A percentile compares a stretch with the other conserved stretches of the same genome.
Evolutionary conservation across 2,329 filamentous ascomycete genomes (phyloP).

Genomic region (Claviceps sp.): DNA sequence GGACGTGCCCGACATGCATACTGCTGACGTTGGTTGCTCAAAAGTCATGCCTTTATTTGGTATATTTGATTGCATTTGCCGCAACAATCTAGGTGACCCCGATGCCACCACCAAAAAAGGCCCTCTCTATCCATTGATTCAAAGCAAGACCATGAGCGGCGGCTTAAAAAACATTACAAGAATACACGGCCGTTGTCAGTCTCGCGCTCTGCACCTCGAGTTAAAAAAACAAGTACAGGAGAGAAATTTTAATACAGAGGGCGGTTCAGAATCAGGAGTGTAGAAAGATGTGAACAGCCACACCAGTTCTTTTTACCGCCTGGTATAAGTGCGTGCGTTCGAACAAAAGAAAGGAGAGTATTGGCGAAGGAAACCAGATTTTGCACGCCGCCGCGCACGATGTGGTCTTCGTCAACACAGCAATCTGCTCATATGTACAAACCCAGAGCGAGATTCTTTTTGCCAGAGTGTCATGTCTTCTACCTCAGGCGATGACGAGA

Average conservation of each 20-base stretch:
- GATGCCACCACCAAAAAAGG: neutral
- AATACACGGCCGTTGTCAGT: neutral
- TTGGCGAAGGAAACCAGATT: neutral
- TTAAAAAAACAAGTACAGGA: neutral
- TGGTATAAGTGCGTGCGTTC: neutral
- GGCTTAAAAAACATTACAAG: neutral
- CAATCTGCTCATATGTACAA: neutral
- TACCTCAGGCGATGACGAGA: neutral
- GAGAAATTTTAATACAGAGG: neutral
- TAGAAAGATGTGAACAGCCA: neutral
- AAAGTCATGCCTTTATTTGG: neutral
- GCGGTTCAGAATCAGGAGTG: neutral
- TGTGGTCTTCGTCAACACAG: neutral
- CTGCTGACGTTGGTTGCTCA: neutral
- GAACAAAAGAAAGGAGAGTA: neutral
- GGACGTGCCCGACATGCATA: neutral
- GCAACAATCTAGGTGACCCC: conserved; percentile 4
- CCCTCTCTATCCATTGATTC: neutral
- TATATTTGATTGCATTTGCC: conserved; percentile 13
- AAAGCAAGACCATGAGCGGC: neutral
- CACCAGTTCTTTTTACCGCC: neutral
- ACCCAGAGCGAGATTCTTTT: neutral
- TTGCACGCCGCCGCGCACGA: neutral
- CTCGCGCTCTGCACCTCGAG: neutral
- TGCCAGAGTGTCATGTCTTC: neutral